Base-by-base conservation (phyloP, 2,329 filamentous ascomycete species). In the Rutstroemia sp. region DNA sequence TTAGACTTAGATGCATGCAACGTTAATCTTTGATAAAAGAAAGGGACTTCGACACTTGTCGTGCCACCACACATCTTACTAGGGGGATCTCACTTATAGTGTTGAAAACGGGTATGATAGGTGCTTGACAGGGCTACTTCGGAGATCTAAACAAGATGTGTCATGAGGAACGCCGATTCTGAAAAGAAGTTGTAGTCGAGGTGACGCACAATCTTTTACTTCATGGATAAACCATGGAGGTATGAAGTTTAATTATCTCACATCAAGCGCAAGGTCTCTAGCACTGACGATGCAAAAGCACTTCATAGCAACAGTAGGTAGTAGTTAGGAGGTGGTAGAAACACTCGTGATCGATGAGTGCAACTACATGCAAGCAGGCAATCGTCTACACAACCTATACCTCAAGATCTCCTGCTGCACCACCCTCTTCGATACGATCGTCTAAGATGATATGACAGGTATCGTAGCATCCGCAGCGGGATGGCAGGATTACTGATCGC, bases 131-230 rank as follows among this genome's bases (percentile, higher is more conserved):
- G 7, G 45, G 45, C 45, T 49, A 19, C 23, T 54, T 30, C 37
- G 52, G 52, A 49, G n/a, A 54, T 54, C 37, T 54, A 49, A 49
- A 41, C 45, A 41, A 34, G 44, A 54, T 49, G 25, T 54, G 52
- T 54, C 37, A 54, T 25, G 45, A 49, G 45, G 52, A 42, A 49
- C 45, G 17, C 34, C 16, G 21, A 30, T 41, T 41, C 25, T 16
- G 45, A 49, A 17, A 48, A 16, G 52, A 42, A 45, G 14, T 42
- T 49, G 25, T 42, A 37, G 9, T 30, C 14, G 23, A 30, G 21
- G 48, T 23, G 48, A 54, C 52, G 52, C 17, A 44, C 12, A 44
- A 23, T 12, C 19, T 34, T 34, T 34, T 38, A 41, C 42, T 53
- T 37, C 14, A 48, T 49, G 34, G 34, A 49, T 42, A n/a, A 10